These are phyloP conservation scores for Bruguiera parviflora DNA, from an alignment of 345 rosid species.

Conservation along the genomic window DNA sequence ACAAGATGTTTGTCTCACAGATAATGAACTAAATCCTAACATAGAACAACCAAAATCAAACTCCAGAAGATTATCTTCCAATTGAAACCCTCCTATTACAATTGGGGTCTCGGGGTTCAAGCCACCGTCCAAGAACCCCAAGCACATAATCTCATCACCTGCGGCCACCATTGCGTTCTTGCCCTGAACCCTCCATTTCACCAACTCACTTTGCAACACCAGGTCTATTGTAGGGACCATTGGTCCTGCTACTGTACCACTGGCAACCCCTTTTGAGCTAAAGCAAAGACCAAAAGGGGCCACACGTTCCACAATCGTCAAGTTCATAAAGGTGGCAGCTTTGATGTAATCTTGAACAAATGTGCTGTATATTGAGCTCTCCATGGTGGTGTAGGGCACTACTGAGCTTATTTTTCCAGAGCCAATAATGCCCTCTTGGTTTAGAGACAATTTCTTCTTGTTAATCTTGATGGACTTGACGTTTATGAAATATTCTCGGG, in stretches of 20 bases:
- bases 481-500: constrained; percentile 43
- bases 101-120: constrained; percentile 32
- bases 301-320: constrained; percentile 37
- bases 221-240: constrained; percentile 55
- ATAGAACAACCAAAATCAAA: constrained; percentile 58
- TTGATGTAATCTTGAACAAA: constrained; percentile 39
- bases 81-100: constrained; percentile 64
- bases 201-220: constrained; percentile 86
- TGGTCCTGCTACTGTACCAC: constrained; percentile 2
- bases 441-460: constrained; percentile 33
- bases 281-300: constrained; percentile 63
- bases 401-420: constrained; percentile 50
- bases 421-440: constrained; percentile 7
- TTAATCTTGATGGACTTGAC: constrained; percentile 55
- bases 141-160: constrained; percentile 48
- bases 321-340: constrained; percentile 42
- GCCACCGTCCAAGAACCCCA: constrained; percentile 77
- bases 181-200: constrained; percentile 66
- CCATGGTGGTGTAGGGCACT: constrained; percentile 61
- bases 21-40: constrained; percentile 55
- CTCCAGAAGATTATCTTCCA: constrained; percentile 65
- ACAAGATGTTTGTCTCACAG: constrained; percentile 26
- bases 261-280: constrained; percentile 9
- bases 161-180: constrained; percentile 55
- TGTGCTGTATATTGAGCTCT: constrained; percentile 48